phyloP scores from a whole-genome alignment of 805 yeast species.

The Kluyveromyces siamensis region DNA sequence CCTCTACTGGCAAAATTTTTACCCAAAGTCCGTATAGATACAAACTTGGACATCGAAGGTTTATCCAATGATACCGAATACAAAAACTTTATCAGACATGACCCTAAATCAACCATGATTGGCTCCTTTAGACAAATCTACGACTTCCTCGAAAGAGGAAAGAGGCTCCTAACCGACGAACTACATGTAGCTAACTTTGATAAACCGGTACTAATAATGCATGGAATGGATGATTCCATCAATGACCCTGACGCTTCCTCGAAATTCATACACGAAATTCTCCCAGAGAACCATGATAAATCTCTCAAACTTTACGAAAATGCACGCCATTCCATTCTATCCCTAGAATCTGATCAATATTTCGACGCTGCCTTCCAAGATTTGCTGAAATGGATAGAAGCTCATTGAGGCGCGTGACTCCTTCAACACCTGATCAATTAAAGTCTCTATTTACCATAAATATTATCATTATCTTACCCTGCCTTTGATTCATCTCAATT shows the following conservation, averaged over 20 bases:
- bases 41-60: constrained; percentile 46
- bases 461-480: no score
- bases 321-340: constrained; percentile 36
- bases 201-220: constrained; percentile 46
- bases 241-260: constrained; percentile 44
- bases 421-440: no score
- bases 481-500: no score
- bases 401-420: constrained; percentile 2
- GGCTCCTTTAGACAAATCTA: constrained; percentile 48
- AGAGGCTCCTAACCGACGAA: constrained; percentile 33
- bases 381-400: constrained; percentile 34
- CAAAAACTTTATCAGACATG: constrained; percentile 35
- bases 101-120: constrained; percentile 37
- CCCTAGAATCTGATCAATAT: constrained; percentile 37
- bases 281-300: constrained; percentile 24
- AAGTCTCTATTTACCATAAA: no score
- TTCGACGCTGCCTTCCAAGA: constrained; percentile 30
- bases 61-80: constrained; percentile 43
- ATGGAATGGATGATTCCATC: constrained; percentile 56
- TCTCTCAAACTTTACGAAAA: constrained; percentile 15
- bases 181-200: constrained; percentile 30
- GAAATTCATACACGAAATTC: constrained; percentile 30
- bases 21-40: constrained; percentile 45
- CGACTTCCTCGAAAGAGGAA: constrained; percentile 60
- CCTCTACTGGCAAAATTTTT: constrained; percentile 33